Evolutionary conservation across 768 basidiomycete species (phyloP).

Genomic region (Tulasnella calospora): DNA sequence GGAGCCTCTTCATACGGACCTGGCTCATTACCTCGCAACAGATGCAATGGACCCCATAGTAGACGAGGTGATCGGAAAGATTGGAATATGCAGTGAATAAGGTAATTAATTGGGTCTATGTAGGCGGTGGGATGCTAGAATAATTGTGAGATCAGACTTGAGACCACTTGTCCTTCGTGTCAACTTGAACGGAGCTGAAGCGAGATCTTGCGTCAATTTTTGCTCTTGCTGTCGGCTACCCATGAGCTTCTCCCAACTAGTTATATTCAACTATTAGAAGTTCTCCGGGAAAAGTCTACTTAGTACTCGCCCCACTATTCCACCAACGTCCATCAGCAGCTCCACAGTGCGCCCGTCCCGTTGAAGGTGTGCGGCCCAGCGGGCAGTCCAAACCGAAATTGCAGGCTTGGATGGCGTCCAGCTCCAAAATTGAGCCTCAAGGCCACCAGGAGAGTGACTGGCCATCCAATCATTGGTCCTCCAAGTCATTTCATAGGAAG

Average conservation of each 20-base stretch:
- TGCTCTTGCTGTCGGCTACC: too few relatives aligned
- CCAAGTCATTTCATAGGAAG: not conserved
- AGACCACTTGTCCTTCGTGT: too few relatives aligned
- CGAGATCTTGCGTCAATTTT: too few relatives aligned
- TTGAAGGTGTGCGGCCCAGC: not conserved
- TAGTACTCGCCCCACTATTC: not conserved
- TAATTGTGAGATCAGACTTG: too few relatives aligned
- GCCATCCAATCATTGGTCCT: too few relatives aligned
- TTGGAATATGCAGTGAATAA: not conserved
- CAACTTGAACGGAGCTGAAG: too few relatives aligned
- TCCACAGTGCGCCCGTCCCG: not conserved
- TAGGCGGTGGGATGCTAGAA: not conserved
- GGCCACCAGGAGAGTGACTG: too few relatives aligned
- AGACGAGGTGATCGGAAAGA: conserved; percentile 14
- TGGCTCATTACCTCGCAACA: conserved; percentile 2
- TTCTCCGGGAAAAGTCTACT: too few relatives aligned
- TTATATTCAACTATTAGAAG: too few relatives aligned
- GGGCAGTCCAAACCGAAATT: not conserved
- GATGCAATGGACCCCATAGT: conserved; percentile 14
- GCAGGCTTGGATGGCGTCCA: not conserved
- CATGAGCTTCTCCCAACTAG: too few relatives aligned
- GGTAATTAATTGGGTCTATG: not conserved
- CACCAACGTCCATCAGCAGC: not conserved
- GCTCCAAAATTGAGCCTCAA: too few relatives aligned
- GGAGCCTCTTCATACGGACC: not conserved